A percentile compares a stretch with the other conserved stretches of the same genome.
These are phyloP conservation scores for Saccharomycopsis sp. DNA, from an alignment of 805 yeast species.

Conservation along the genomic window DNA sequence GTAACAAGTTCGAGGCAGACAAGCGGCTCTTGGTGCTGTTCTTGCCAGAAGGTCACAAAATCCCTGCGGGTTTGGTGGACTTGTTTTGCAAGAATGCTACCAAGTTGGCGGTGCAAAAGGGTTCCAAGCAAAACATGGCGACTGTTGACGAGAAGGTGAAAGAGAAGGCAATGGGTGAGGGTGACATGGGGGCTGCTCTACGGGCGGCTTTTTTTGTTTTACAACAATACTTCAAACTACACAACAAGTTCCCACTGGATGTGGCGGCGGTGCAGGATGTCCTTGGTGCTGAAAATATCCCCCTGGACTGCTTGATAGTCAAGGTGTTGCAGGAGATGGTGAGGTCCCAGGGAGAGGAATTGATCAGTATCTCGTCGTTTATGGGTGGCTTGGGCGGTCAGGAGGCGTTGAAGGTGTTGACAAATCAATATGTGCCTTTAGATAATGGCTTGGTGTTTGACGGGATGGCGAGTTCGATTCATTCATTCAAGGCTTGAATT, in stretches of 20 bases:
- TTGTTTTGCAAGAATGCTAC: conserved; percentile 57
- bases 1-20: conserved; percentile 46
- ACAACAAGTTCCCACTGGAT: too few species aligned
- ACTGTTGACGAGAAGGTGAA: too few species aligned
- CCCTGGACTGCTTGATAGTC: too few species aligned
- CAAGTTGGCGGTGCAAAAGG: conserved; percentile 41
- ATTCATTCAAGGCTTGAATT: conserved; percentile 27
- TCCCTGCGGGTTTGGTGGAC: conserved; percentile 32
- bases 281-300: too few species aligned
- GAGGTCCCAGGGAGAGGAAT: conserved; percentile 34
- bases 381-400: conserved; percentile 84
- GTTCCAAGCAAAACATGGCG: conserved; percentile 4
- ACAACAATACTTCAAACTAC: too few species aligned
- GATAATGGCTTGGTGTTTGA: conserved; percentile 65
- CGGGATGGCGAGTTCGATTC: conserved; percentile 50
- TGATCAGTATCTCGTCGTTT: conserved; percentile 54
- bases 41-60: conserved; percentile 25
- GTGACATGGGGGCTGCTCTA: too few species aligned
- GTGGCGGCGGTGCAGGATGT: too few species aligned
- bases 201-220: too few species aligned
- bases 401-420: conserved; percentile 65
- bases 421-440: conserved; percentile 74
- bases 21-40: conserved; percentile 30
- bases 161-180: too few species aligned
- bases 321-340: conserved; percentile 36